Conservation (phyloP, 495 filamentous ascomycete genomes). For the Aspergillus sparsus region DNA sequence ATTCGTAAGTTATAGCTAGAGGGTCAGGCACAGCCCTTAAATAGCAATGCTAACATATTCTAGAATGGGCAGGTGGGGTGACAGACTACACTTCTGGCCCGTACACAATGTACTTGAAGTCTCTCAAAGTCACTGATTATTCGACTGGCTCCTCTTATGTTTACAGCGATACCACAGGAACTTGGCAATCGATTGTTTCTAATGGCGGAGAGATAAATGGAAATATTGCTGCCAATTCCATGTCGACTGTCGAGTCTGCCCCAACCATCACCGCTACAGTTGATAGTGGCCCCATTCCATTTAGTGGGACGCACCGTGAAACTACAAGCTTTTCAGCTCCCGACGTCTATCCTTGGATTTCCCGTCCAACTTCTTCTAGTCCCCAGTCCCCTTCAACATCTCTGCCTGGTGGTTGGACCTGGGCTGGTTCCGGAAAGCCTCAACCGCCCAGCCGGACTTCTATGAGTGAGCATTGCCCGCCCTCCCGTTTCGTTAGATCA, state of each 20-base stretch:
- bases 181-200: slow-evolving; percentile 77
- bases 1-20: slow-evolving; percentile 52
- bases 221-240: slow-evolving; percentile 41
- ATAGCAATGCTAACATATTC: slow-evolving; percentile 24
- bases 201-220: slow-evolving; percentile 68
- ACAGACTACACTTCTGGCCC: slow-evolving; percentile 80
- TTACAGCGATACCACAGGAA: slow-evolving; percentile 74
- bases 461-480: slow-evolving; percentile 50
- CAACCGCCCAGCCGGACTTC: slow-evolving; percentile 48
- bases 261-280: slow-evolving; percentile 58
- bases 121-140: slow-evolving; percentile 79
- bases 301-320: slow-evolving; percentile 63
- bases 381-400: slow-evolving; percentile 43
- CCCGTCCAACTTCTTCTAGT: slow-evolving; percentile 38
- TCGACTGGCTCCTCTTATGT: slow-evolving; percentile 81
- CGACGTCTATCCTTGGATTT: slow-evolving; percentile 63
- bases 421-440: slow-evolving; percentile 65
- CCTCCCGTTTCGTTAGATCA: slow-evolving; percentile 16
- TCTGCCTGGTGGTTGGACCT: slow-evolving; percentile 72
- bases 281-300: slow-evolving; percentile 58
- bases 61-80: slow-evolving; percentile 80
- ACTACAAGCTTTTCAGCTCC: slow-evolving; percentile 51
- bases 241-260: slow-evolving; percentile 40
- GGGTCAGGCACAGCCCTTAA: too few species aligned
- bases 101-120: slow-evolving; percentile 81